Evolutionary conservation across 208 protist species (phyloP).

Genomic region (Phytomonas francai): DNA sequence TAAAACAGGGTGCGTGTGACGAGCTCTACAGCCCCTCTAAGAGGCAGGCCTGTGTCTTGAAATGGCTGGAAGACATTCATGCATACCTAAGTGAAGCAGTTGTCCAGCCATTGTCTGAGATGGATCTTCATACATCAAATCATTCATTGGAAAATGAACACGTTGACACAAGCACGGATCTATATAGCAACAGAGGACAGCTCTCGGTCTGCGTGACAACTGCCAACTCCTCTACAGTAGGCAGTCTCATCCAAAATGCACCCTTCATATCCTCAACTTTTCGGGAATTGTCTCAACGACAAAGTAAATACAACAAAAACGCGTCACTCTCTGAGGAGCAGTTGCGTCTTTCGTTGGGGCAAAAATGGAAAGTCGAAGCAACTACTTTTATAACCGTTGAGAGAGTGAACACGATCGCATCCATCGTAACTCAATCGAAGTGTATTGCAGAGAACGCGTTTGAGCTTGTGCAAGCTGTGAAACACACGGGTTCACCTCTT

Average conservation of each 20-base stretch:
- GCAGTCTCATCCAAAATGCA: background rate
- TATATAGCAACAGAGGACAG: background rate
- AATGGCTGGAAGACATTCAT: background rate
- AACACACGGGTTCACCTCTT: background rate
- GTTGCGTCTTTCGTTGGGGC: background rate
- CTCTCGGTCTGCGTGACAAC: background rate
- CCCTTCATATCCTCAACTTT: background rate
- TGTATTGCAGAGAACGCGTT: background rate
- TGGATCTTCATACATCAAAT: background rate
- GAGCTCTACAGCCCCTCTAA: background rate
- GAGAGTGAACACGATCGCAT: background rate
- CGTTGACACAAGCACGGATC: background rate
- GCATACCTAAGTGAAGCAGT: background rate
- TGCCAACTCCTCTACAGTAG: background rate
- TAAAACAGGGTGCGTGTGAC: background rate
- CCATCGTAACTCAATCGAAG: background rate
- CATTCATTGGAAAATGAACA: background rate
- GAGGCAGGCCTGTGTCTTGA: background rate
- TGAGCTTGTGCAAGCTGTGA: background rate
- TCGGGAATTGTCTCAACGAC: background rate
- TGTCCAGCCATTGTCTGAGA: background rate
- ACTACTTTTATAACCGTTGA: background rate
- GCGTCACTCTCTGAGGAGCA: background rate
- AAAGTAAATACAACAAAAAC: background rate
- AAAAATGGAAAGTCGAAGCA: background rate